Percentiles rank a stretch among this genome's conserved stretches.
These are phyloP conservation scores for Aspergillus incahuasiensis DNA, from an alignment of 495 filamentous ascomycete species.

Conservation along the genomic window DNA sequence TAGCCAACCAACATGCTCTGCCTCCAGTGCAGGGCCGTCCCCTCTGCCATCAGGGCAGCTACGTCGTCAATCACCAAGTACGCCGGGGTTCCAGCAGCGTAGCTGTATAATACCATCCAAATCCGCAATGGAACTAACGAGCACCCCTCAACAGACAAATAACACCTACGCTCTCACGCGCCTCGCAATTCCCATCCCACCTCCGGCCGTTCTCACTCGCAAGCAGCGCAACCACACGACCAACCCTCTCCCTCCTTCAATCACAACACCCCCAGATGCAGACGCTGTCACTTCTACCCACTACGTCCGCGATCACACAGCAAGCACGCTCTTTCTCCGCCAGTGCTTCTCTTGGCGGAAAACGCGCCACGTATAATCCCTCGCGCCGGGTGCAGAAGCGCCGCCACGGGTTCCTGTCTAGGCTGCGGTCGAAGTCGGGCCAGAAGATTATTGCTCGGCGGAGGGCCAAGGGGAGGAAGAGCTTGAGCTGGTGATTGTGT, in stretches of 20 bases:
- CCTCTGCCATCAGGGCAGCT: conserved; percentile 19
- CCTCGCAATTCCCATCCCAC: not conserved
- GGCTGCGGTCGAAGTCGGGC: conserved; percentile 52
- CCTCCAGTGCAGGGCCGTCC: conserved; percentile 30
- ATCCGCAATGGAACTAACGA: not conserved
- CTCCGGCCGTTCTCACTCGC: conserved; percentile 7
- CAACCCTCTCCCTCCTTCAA: conserved; percentile 7
- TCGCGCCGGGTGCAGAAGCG: conserved; percentile 68
- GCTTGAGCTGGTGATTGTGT: conserved; percentile 50
- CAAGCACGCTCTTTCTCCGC: conserved; percentile 39
- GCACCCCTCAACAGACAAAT: not conserved
- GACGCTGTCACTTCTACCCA: conserved; percentile 18
- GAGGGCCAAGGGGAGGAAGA: conserved; percentile 55
- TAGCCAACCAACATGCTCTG: conserved; percentile 27
- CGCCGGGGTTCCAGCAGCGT: not conserved
- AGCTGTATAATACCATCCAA: too few species aligned
- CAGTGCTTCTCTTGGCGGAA: conserved; percentile 45
- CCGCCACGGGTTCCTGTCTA: conserved; percentile 61
- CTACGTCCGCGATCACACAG: conserved; percentile 20
- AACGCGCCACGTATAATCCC: conserved; percentile 59
- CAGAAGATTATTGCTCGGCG: conserved; percentile 54
- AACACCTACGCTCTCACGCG: not conserved
- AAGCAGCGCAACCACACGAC: not conserved
- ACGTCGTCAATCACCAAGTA: conserved; percentile 17
- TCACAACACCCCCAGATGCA: conserved; percentile 19